Percentiles rank a stretch among this genome's conserved stretches.
Evolutionary conservation across 2,329 filamentous ascomycete species (phyloP).

Genomic region (Trichoderma breve): DNA sequence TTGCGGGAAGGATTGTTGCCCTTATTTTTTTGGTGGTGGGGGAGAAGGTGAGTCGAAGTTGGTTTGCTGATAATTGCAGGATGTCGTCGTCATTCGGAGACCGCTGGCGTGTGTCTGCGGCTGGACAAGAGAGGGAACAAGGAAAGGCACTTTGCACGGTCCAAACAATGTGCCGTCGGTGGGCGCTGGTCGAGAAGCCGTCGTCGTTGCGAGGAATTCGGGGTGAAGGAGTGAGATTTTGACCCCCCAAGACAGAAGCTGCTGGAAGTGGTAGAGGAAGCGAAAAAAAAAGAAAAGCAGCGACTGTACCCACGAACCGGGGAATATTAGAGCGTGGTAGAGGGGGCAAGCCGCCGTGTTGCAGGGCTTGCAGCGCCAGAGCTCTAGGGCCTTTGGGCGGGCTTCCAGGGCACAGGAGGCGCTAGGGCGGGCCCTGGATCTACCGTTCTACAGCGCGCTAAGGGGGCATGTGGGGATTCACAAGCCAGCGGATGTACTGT

Average conservation of each 20-base stretch:
- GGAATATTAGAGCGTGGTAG: constrained; percentile 18
- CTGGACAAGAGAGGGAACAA: not conserved
- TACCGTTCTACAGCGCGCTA: constrained; percentile 20
- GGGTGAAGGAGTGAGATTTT: constrained; percentile 21
- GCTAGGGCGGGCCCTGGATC: constrained; percentile 23
- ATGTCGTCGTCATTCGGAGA: not conserved
- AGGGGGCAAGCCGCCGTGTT: constrained; percentile 13
- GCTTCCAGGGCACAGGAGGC: constrained; percentile 21
- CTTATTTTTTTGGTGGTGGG: not conserved
- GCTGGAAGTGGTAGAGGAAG: constrained; percentile 12
- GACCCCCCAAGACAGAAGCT: constrained; percentile 15
- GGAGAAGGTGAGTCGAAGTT: not conserved
- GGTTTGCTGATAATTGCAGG: not conserved
- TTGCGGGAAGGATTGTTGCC: not conserved
- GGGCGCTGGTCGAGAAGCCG: not conserved
- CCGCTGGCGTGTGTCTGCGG: not conserved
- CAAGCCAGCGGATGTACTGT: constrained; percentile 6
- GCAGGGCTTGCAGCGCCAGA: constrained; percentile 6
- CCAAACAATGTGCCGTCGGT: not conserved
- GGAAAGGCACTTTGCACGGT: not conserved
- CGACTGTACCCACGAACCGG: constrained; percentile 20
- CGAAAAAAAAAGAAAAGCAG: constrained; percentile 13
- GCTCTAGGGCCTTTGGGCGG: constrained; percentile 15
- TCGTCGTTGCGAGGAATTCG: not conserved
- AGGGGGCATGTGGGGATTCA: constrained; percentile 14